Percentiles rank a stretch among this genome's conserved stretches.
Evolutionary conservation across 768 basidiomycete genomes (phyloP).

Genomic region (Lactarius pseudohatsudake): DNA sequence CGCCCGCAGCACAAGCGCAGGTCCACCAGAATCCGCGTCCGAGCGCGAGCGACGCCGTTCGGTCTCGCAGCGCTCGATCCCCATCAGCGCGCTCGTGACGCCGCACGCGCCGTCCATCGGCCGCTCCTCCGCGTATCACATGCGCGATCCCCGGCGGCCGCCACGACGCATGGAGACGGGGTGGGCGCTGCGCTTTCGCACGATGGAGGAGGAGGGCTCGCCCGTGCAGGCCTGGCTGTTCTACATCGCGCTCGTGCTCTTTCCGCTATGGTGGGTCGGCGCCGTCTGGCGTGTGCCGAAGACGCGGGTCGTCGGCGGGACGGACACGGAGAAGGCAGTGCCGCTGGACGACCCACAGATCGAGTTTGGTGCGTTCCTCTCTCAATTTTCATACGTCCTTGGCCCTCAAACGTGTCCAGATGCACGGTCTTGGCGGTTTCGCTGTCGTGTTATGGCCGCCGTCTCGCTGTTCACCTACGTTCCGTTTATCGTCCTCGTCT

Average conservation of each 20-base stretch:
- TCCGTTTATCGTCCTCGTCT: slow-evolving; percentile 74
- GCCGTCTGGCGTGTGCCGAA: slow-evolving; percentile 54
- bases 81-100: slow-evolving; percentile 73
- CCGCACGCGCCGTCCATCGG: slow-evolving; percentile 75
- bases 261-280: slow-evolving; percentile 68
- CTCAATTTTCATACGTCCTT: no score
- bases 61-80: slow-evolving; percentile 71
- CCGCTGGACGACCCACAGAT: slow-evolving; percentile 78
- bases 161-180: slow-evolving; percentile 56
- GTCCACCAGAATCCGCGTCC: slow-evolving; percentile 9
- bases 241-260: slow-evolving; percentile 64
- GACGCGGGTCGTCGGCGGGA: slow-evolving; percentile 61
- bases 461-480: slow-evolving; percentile 73
- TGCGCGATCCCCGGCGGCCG: slow-evolving; percentile 76
- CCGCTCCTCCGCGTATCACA: slow-evolving; percentile 59
- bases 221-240: slow-evolving; percentile 77
- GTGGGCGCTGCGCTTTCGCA: slow-evolving; percentile 59
- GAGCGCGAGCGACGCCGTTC: slow-evolving; percentile 33
- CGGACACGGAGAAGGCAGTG: slow-evolving; percentile 63
- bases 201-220: slow-evolving; percentile 50
- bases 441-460: slow-evolving; percentile 71
- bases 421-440: slow-evolving; percentile 68
- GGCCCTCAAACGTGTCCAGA: slow-evolving; percentile 42
- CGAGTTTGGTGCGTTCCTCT: slow-evolving; percentile 58
- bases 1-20: slow-evolving; percentile 8